These are phyloP conservation scores for Eutypella sp. DNA, from an alignment of 2,329 filamentous ascomycete genomes.

Conservation along the genomic window DNA sequence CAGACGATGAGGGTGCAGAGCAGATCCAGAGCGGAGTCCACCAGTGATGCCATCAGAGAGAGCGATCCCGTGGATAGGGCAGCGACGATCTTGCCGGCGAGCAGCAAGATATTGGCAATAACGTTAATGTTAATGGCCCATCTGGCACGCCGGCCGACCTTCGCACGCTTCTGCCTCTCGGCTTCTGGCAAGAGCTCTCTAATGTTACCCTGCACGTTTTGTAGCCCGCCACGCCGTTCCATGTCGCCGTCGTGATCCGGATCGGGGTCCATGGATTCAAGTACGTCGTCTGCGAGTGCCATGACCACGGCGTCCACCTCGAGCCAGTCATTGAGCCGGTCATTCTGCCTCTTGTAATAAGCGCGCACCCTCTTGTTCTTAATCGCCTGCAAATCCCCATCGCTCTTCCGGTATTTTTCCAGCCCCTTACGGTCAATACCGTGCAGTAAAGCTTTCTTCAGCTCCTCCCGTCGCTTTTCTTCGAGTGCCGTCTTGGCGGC, in stretches of 20 bases:
- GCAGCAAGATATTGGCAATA: constrained; percentile 52
- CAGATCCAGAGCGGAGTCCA: constrained; percentile 57
- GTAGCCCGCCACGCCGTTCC: constrained; percentile 47
- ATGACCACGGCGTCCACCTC: constrained; percentile 54
- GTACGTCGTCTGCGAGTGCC: constrained; percentile 51
- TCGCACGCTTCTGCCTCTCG: constrained; percentile 42
- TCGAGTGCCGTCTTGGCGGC: constrained; percentile 5
- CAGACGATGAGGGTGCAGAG: constrained; percentile 58
- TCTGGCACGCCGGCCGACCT: constrained; percentile 41
- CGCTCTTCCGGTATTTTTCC: constrained; percentile 44
- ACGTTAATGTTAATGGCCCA: constrained; percentile 54
- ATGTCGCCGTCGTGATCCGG: constrained; percentile 50
- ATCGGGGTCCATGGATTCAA: constrained; percentile 57
- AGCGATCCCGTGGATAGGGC: constrained; percentile 52
- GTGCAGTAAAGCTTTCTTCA: constrained; percentile 44
- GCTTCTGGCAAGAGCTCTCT: constrained; percentile 51
- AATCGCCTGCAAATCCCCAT: constrained; percentile 48
- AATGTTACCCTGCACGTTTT: constrained; percentile 43
- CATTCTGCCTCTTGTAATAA: constrained; percentile 53
- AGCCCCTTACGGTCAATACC: constrained; percentile 40
- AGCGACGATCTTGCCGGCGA: constrained; percentile 51
- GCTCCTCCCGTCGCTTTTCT: constrained; percentile 33
- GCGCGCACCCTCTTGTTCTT: constrained; percentile 45
- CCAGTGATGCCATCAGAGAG: constrained; percentile 56
- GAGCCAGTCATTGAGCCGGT: constrained; percentile 50